A percentile compares a stretch with the other conserved stretches of the same genome.
These are phyloP conservation scores for Schwanniomyces yamadae DNA, from an alignment of 805 yeast species.

Conservation along the genomic window DNA sequence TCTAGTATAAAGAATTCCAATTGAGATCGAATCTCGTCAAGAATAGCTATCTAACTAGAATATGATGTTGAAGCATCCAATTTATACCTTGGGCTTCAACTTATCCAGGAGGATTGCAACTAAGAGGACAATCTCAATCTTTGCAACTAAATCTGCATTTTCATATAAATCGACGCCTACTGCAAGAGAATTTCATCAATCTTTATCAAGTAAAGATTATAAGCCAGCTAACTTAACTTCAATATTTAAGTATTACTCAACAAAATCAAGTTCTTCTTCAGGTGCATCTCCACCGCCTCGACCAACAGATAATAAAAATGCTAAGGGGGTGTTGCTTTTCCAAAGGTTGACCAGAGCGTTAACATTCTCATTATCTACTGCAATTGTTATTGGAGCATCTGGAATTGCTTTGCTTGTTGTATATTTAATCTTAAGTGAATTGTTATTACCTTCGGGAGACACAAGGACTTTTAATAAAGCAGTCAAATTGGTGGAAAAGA, in stretches of 20 bases:
- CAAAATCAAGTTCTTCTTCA: slow-evolving; percentile 24
- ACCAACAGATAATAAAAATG: slow-evolving; percentile 34
- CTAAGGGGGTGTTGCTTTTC: slow-evolving; percentile 43
- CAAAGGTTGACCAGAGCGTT: slow-evolving; percentile 52
- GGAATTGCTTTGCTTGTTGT: slow-evolving; percentile 68
- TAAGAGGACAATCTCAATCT: too few relatives aligned
- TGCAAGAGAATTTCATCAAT: too few relatives aligned
- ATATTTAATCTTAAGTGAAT: slow-evolving; percentile 74
- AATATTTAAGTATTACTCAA: slow-evolving; percentile 14
- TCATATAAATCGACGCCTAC: too few relatives aligned
- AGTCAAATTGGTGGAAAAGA: slow-evolving; percentile 70
- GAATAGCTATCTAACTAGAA: too few relatives aligned
- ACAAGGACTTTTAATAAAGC: slow-evolving; percentile 88
- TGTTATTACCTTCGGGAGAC: slow-evolving; percentile 87
- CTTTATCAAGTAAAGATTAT: too few relatives aligned
- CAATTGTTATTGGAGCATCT: slow-evolving; percentile 64
- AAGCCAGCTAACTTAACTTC: too few relatives aligned
- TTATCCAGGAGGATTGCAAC: too few relatives aligned
- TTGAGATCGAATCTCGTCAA: too few relatives aligned
- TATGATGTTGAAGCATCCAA: too few relatives aligned
- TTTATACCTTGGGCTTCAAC: too few relatives aligned
- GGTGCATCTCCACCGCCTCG: slow-evolving; percentile 37
- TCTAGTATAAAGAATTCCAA: too few relatives aligned
- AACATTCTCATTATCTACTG: slow-evolving; percentile 60
- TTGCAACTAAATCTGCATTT: too few relatives aligned